Percentiles rank a stretch among this genome's conserved stretches.
Evolutionary conservation across 2,329 filamentous ascomycete genomes (phyloP).

Genomic region (Blastomyces gilchristii): DNA sequence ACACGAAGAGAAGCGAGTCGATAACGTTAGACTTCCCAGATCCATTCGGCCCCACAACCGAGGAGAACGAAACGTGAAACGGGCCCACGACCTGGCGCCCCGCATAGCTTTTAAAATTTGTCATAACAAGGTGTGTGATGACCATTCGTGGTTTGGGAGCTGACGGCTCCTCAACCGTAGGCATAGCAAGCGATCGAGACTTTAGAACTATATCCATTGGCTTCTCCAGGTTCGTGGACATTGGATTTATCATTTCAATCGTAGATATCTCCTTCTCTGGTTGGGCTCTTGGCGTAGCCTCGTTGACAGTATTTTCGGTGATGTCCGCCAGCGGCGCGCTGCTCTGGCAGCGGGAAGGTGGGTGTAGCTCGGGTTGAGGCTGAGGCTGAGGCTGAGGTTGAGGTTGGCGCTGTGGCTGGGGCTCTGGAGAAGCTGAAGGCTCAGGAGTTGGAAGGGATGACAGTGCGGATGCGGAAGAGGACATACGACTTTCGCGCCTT

Average conservation of each 20-base stretch:
- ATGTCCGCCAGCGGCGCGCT: constrained; percentile 62
- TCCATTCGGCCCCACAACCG: constrained; percentile 93
- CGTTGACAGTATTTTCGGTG: constrained; percentile 45
- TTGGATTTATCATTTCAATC: constrained; percentile 62
- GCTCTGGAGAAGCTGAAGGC: constrained; percentile 48
- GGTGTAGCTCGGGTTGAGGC: constrained; percentile 26
- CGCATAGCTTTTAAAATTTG: constrained; percentile 98
- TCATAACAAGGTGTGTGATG: constrained; percentile 82
- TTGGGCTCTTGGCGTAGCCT: constrained; percentile 25
- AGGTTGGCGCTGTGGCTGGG: constrained; percentile 29
- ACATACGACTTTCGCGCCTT: constrained; percentile 30
- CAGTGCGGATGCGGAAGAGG: constrained; percentile 31
- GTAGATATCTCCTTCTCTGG: constrained; percentile 39
- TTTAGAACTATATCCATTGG: constrained; percentile 92
- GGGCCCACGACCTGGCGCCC: constrained; percentile 90
- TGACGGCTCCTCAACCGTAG: constrained; percentile 59
- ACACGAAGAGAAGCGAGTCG: constrained; percentile 95
- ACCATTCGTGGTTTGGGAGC: constrained; percentile 79
- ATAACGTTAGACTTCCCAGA: constrained; percentile 99
- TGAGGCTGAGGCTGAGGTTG: constrained; percentile 27
- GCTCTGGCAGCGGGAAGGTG: constrained; percentile 21
- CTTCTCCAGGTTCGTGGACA: constrained; percentile 69
- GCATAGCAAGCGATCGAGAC: constrained; percentile 59
- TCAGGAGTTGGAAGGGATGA: constrained; percentile 40
- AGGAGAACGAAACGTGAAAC: constrained; percentile 94